phyloP scores from a whole-genome alignment of 176 grass and related monocot species.

The Triticum timopheevii region DNA sequence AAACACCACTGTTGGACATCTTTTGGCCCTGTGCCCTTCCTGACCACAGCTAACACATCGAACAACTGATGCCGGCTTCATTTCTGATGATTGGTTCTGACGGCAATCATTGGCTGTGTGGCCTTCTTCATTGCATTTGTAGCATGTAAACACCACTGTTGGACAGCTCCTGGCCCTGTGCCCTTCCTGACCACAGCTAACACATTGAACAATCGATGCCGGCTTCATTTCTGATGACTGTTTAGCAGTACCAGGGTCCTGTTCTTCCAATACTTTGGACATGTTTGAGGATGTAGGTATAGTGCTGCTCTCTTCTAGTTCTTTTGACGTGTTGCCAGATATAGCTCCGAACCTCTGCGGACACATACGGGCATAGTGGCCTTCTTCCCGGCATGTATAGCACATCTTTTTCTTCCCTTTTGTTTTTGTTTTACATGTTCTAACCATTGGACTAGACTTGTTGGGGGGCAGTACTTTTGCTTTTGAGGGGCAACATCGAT shows the following conservation, averaged over 20 bases:
- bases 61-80: not conserved
- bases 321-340: not conserved
- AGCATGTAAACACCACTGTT: not conserved
- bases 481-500: not conserved
- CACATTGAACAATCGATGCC: not conserved
- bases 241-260: not conserved
- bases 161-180: not conserved
- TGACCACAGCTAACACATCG: not conserved
- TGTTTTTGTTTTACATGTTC: not conserved
- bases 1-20: not conserved
- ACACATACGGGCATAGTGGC: not conserved
- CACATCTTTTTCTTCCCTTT: not conserved
- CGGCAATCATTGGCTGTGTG: not conserved
- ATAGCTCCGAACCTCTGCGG: not conserved
- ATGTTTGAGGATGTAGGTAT: not conserved
- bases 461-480: not conserved
- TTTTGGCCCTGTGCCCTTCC: not conserved
- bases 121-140: not conserved
- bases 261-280: not conserved
- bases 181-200: not conserved
- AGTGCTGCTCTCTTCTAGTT: not conserved
- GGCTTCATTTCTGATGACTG: not conserved
- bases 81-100: not conserved
- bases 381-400: constrained; percentile 1
- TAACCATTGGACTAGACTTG: not conserved